A percentile compares a stretch with the other conserved stretches of the same genome.
Evolutionary conservation across 177 flowering plant genomes (phyloP).

Genomic region (Vitis hybrid): DNA sequence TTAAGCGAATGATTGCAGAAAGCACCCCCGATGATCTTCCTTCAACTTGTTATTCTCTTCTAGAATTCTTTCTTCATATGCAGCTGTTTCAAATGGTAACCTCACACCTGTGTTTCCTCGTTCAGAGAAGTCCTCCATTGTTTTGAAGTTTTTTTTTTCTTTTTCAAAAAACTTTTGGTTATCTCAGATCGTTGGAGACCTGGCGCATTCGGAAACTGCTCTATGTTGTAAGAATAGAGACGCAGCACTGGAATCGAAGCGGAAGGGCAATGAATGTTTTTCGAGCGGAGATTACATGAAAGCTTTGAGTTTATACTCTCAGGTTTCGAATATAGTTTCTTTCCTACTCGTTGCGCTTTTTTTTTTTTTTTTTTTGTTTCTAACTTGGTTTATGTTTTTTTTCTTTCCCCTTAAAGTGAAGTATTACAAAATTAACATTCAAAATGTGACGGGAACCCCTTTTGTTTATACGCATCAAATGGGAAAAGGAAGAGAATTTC

Average conservation of each 20-base stretch:
- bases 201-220: constrained; percentile 40
- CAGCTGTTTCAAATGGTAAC: constrained; percentile 58
- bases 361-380: no score
- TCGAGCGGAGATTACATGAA: constrained; percentile 43
- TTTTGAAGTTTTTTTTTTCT: not conserved
- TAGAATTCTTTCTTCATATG: constrained; percentile 44
- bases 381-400: no score
- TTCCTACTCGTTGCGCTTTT: not conserved
- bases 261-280: constrained; percentile 62
- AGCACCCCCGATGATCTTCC: constrained; percentile 44
- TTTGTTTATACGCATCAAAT: no score
- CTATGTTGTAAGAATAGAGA: constrained; percentile 57
- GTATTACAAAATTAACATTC: no score
- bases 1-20: constrained; percentile 37
- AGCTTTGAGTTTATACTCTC: constrained; percentile 65
- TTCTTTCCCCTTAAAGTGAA: no score
- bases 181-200: constrained; percentile 46
- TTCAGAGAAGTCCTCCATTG: not conserved
- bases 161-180: not conserved
- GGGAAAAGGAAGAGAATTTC: no score
- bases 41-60: constrained; percentile 56
- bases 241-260: constrained; percentile 63
- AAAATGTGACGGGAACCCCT: no score
- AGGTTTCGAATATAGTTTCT: constrained; percentile 35
- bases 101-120: not conserved